Percentiles rank a stretch among this genome's conserved stretches.
Conservation (phyloP, 2,329 filamentous ascomycete species). For the Samsoniella hepiali region DNA sequence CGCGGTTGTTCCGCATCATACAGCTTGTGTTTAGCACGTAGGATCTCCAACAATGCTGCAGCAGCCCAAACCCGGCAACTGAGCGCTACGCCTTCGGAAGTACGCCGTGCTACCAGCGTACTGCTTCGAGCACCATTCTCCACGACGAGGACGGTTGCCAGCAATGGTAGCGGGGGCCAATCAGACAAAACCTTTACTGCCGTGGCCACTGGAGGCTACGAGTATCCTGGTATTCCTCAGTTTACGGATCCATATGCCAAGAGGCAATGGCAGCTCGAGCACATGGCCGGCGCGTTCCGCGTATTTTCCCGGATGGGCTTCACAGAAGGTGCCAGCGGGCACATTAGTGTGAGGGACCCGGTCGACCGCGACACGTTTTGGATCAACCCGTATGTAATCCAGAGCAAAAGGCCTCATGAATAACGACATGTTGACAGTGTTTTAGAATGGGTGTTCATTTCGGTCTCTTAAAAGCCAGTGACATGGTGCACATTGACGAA, state of each 20-base stretch:
- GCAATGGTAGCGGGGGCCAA: background rate
- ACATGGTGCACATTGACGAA: slow-evolving; percentile 64
- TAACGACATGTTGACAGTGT: background rate
- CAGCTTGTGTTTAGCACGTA: background rate
- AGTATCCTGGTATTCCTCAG: slow-evolving; percentile 37
- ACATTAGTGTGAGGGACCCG: slow-evolving; percentile 66
- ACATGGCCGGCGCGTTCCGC: slow-evolving; percentile 60
- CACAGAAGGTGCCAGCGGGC: slow-evolving; percentile 38
- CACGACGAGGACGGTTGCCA: background rate
- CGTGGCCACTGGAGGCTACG: slow-evolving; percentile 3
- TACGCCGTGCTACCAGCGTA: background rate
- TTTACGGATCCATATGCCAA: slow-evolving; percentile 42
- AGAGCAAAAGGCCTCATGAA: background rate
- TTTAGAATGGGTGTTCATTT: slow-evolving; percentile 58
- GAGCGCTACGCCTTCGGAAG: background rate
- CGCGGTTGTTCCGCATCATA: background rate
- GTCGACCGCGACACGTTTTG: slow-evolving; percentile 61
- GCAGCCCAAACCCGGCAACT: background rate
- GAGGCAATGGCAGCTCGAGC: slow-evolving; percentile 60
- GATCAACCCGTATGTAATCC: slow-evolving; percentile 41
- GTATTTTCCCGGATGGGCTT: slow-evolving; percentile 31
- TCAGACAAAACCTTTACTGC: background rate
- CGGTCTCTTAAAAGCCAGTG: slow-evolving; percentile 60
- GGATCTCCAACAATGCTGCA: background rate
- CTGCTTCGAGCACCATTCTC: background rate